Evolutionary conservation across 2,329 filamentous ascomycete species (phyloP), one percentile per base, ranked within the genome.

Genomic region (Beauveria asiatica): DNA sequence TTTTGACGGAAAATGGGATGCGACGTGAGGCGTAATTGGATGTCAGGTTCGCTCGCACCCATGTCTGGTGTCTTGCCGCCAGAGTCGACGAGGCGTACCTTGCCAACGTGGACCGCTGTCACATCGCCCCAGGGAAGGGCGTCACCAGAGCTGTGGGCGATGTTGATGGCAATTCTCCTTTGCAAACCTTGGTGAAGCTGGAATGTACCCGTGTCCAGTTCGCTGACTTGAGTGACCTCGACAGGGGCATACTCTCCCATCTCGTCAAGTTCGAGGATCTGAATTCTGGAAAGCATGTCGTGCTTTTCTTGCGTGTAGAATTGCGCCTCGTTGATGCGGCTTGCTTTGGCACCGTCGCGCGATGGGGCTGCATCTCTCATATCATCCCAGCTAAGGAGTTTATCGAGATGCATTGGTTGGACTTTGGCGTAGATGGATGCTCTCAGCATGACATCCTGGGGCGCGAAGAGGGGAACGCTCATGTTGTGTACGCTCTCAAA

Each of bases 401-500:
- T 97, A 73, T 99, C 94, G 23, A 99, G 82, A 74, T 99, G 94
- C 87, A 97, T 97, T 0, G 87, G 78, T 1, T 91, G 94, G 41
- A 96, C 90, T 69, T 88, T 88, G 19, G 94, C 92, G 71, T 96
- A 97, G 62, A 99, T 89, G 53, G 92, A 91, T 9, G 96, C 89
- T 59, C 94, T 85, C 58, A 99, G 75, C 25, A 85, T 88, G 1
- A 91, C 86, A 51, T 88, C 87, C 23, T 83, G 83, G 1, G 91
- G 84, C 5, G 73, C 71, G 48, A 87, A 88, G 41, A 96, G 80
- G 4, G 92, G 90, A 57, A 99, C 81, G 70, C 91, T 96, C 91
- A 99, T 96, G 73, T 91, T 96, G 77, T 99, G 94, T 54, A 97
- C 92, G 73, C 94, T 99, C 74, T 97, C 93, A 66, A 99, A 99